Conservation (phyloP, 2,329 filamentous ascomycete species). For the Aspergillus udagawae region DNA sequence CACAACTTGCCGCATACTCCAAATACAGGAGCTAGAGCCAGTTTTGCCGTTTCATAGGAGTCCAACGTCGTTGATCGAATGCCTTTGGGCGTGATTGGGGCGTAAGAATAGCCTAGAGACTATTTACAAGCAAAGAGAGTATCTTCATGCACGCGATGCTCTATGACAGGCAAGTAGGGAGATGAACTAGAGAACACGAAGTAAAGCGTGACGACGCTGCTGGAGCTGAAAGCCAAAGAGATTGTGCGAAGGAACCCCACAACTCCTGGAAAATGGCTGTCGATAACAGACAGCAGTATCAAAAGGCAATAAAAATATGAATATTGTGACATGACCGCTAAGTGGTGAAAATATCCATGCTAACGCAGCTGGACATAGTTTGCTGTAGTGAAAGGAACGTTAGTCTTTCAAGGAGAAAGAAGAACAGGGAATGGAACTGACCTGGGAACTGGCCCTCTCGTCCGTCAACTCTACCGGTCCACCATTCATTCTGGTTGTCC, state of each 20-base stretch:
- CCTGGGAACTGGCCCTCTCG: conserved; percentile 92
- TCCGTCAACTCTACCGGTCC: conserved; percentile 76
- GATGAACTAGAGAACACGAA: neutral
- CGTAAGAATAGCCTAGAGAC: neutral
- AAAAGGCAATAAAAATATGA: neutral
- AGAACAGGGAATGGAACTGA: conserved; percentile 43
- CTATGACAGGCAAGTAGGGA: neutral
- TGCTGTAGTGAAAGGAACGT: neutral
- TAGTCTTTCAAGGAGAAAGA: neutral
- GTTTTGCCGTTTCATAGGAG: neutral
- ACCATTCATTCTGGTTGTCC: conserved; percentile 96
- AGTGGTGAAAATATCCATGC: neutral
- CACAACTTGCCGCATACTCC: neutral
- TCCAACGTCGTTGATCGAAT: neutral
- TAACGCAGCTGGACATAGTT: neutral
- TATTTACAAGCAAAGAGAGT: neutral
- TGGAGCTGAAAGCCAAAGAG: neutral
- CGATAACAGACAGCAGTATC: neutral
- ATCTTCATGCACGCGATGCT: neutral
- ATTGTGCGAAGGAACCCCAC: neutral
- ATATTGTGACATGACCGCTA: neutral
- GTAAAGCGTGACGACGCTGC: neutral
- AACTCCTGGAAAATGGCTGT: neutral
- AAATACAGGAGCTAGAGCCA: too few relatives aligned
- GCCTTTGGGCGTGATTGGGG: neutral